Conservation (phyloP, 1,139 yeast species). For the Kurtzmaniella quercitrusa region DNA sequence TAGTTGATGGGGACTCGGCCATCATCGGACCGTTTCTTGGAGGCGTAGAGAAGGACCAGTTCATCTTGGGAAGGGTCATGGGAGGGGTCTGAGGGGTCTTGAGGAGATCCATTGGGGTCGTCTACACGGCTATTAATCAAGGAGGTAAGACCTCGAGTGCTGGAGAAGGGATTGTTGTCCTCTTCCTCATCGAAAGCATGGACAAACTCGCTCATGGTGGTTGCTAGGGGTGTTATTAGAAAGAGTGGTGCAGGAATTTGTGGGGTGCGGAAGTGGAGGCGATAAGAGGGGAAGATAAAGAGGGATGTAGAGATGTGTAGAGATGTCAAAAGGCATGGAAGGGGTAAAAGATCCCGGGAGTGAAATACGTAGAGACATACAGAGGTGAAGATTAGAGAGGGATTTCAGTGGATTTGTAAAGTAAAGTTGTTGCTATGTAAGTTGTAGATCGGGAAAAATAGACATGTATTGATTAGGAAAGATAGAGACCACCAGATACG, state of each 20-base stretch:
- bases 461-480: too few species aligned
- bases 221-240: background rate
- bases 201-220: constrained; percentile 1
- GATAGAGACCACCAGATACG: too few species aligned
- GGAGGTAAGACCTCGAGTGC: constrained; percentile 29
- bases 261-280: too few species aligned
- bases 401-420: too few species aligned
- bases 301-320: background rate
- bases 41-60: constrained; percentile 1
- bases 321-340: background rate
- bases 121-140: constrained; percentile 14
- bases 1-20: constrained; percentile 27
- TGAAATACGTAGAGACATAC: too few species aligned
- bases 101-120: constrained; percentile 5
- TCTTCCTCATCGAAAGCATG: constrained; percentile 30
- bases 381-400: too few species aligned
- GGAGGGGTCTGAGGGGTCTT: too few species aligned
- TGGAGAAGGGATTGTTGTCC: constrained; percentile 51
- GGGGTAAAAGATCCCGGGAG: background rate
- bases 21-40: background rate
- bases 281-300: too few species aligned
- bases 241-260: background rate
- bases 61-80: constrained; percentile 7
- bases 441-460: too few species aligned
- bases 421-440: too few species aligned